Base-by-base conservation (phyloP, 306 rosid species). In the Malus asiatica region DNA sequence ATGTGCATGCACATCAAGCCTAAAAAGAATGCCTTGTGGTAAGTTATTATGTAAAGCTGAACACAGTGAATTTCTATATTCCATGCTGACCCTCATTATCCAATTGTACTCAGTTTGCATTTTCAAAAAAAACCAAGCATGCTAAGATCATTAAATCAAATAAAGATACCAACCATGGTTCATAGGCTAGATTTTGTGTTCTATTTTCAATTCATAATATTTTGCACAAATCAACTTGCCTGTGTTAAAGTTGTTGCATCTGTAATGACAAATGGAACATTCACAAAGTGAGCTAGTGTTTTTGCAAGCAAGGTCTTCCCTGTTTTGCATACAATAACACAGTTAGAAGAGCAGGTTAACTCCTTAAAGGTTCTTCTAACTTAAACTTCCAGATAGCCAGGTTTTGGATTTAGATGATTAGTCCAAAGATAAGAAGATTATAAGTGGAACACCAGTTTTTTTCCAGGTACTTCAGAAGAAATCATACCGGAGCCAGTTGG, bases 201-300 rank as follows among this genome's bases (percentile, higher is more conserved):
- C 12, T 7, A 20, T 30, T 23, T 76, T 18, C 27, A 76, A 61
- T 66, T 66, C n/a, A 78, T 60, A 46, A 79, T 66, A 74, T 55
- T 68, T 59, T 70, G 73, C 23, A 71, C 35, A 63, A 78, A 33
- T 78, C 61, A 58, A 85, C 85, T 86, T 48, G 86, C 98, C 95
- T 94, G 98, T 65, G 98, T 94, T 84, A 94, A 89, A 76, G 91
- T 94, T 80, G 98, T 94, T 58, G 98, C 98, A 83, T 94, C 98
- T 35, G 97, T 90, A 81, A 94, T 92, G 84, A 94, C 95, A 82
- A 94, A 92, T 8, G 98, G 98, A 76, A 94, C 98, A 78, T 94
- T 94, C 86, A 94, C 97, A 83, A 90, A 94, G 30, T 96, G 96
- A 87, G 98, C 98, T 60, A 94, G 85, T 57, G 98, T 89, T 79